Percentiles rank a stretch among this genome's conserved stretches.
Conservation (phyloP, 306 rosid species). For the Sophora flavescens region DNA sequence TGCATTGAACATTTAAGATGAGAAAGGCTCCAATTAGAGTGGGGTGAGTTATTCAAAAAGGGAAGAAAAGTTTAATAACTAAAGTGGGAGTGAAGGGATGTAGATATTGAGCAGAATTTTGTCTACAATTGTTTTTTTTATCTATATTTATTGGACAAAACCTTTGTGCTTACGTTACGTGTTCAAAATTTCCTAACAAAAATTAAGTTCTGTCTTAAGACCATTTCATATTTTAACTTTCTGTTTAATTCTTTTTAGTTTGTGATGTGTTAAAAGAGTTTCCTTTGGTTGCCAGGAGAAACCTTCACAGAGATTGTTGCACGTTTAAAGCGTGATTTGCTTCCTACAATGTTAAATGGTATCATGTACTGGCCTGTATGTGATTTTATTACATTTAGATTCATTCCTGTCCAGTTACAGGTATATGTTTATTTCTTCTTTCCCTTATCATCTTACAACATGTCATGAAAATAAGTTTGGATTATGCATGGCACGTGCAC, state of each 20-base stretch:
- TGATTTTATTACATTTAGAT: conserved; percentile 88
- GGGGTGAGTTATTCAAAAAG: no score
- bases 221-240: not conserved
- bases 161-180: conserved; percentile 6
- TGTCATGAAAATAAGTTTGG: conserved; percentile 33
- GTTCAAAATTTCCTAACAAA: not conserved
- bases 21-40: no score
- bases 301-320: conserved; percentile 65
- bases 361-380: conserved; percentile 92
- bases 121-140: not conserved
- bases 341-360: conserved; percentile 80
- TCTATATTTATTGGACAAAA: no score
- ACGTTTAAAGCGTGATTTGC: conserved; percentile 78
- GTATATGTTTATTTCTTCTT: conserved; percentile 48
- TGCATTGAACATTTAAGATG: no score
- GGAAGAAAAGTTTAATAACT: no score
- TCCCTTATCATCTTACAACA: conserved; percentile 21
- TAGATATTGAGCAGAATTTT: no score
- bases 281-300: conserved; percentile 73
- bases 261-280: conserved; percentile 18
- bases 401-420: conserved; percentile 94
- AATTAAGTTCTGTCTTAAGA: not conserved
- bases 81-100: no score
- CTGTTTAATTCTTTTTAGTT: not conserved
- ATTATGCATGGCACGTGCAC: conserved; percentile 15